Conservation (phyloP, 805 yeast genomes). For the Monosporozyma yasuniensis region DNA sequence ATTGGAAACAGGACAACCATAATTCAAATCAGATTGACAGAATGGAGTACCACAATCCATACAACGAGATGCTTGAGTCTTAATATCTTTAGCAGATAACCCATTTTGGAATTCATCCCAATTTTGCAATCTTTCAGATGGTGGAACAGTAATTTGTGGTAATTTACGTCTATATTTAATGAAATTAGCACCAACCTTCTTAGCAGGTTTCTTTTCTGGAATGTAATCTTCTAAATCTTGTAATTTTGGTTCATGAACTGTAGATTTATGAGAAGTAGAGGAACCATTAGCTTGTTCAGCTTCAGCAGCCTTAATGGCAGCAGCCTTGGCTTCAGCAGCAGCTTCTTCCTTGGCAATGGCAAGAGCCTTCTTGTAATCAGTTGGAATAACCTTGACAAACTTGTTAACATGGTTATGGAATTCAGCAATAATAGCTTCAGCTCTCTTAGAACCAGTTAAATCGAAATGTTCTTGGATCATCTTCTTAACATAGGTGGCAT, state of each 20-base stretch:
- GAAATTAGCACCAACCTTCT: conserved; percentile 42
- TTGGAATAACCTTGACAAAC: conserved; percentile 88
- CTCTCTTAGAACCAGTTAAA: conserved; percentile 87
- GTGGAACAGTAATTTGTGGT: conserved; percentile 14
- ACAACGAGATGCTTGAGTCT: conserved; percentile 92
- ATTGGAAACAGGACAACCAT: conserved; percentile 93
- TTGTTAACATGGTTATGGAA: conserved; percentile 83
- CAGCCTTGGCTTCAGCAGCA: conserved; percentile 57
- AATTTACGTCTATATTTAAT: conserved; percentile 71
- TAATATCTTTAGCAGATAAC: conserved; percentile 75
- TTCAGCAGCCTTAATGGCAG: conserved; percentile 41
- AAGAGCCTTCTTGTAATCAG: conserved; percentile 82
- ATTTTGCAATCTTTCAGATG: conserved; percentile 69
- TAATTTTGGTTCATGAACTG: conserved; percentile 66
- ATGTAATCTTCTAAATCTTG: conserved; percentile 86
- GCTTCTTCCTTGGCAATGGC: conserved; percentile 51
- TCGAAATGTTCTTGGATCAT: conserved; percentile 91
- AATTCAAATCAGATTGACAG: conserved; percentile 81
- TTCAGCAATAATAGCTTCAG: conserved; percentile 71
- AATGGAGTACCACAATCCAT: conserved; percentile 99
- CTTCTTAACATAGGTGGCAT: conserved; percentile 88
- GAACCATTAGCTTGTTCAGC: background rate
- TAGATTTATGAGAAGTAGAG: conserved; percentile 26
- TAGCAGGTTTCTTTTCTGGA: conserved; percentile 53
- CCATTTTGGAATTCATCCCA: conserved; percentile 87